These are phyloP conservation scores for Pleurotus cornucopiae DNA, from an alignment of 768 basidiomycete species.

Conservation along the genomic window DNA sequence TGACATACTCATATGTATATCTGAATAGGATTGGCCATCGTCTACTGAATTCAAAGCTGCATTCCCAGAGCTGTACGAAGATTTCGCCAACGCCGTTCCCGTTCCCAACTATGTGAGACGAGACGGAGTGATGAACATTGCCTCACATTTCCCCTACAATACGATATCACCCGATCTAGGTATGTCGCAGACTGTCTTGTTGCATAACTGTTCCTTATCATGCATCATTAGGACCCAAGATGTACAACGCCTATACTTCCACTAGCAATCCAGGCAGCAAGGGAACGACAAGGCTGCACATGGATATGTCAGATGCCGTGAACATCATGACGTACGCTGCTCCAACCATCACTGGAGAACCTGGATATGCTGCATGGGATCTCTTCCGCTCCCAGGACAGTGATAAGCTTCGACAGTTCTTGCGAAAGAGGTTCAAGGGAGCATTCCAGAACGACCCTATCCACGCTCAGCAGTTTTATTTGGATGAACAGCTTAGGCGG, in stretches of 20 bases:
- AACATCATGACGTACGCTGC: slow-evolving; percentile 86
- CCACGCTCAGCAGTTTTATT: slow-evolving; percentile 84
- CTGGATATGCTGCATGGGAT: slow-evolving; percentile 90
- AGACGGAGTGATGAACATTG: slow-evolving; percentile 85
- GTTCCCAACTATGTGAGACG: slow-evolving; percentile 88
- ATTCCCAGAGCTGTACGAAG: slow-evolving; percentile 83
- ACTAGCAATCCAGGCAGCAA: slow-evolving; percentile 62
- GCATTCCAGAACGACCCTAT: slow-evolving; percentile 75
- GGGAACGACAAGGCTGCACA: slow-evolving; percentile 85
- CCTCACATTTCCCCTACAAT: slow-evolving; percentile 83
- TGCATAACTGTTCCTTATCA: slow-evolving; percentile 3
- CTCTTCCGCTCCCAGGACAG: slow-evolving; percentile 82
- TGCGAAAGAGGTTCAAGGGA: slow-evolving; percentile 58
- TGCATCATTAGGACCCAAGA: slow-evolving; percentile 69
- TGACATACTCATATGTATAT: not conserved
- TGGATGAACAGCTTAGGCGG: slow-evolving; percentile 65
- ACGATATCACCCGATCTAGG: slow-evolving; percentile 78
- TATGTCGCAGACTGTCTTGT: slow-evolving; percentile 27
- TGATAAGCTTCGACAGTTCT: slow-evolving; percentile 69
- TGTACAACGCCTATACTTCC: slow-evolving; percentile 89
- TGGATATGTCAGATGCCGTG: slow-evolving; percentile 93
- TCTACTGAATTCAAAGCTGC: slow-evolving; percentile 78
- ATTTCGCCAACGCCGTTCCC: slow-evolving; percentile 80
- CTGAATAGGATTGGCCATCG: slow-evolving; percentile 83
- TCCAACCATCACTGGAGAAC: slow-evolving; percentile 48